Percentiles rank a stretch among this genome's conserved stretches.
phyloP scores from a whole-genome alignment of 1,284 basidiomycete species.

The Trametes versicolor region DNA sequence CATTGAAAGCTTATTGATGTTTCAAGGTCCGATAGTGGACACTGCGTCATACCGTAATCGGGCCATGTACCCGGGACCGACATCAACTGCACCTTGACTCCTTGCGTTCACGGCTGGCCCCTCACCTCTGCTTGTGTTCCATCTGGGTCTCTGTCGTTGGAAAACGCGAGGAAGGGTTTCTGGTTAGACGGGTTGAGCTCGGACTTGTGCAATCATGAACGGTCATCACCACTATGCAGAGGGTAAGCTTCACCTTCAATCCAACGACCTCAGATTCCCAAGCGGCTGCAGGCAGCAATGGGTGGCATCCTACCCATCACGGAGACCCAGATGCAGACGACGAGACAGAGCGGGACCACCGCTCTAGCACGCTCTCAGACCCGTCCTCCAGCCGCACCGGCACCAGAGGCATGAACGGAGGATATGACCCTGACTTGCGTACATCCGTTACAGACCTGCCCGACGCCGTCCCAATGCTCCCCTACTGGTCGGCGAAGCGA shows the following conservation, averaged over 20 bases:
- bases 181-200: slow-evolving; percentile 5
- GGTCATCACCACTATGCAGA: slow-evolving; percentile 32
- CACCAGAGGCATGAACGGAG: slow-evolving; percentile 41
- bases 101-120: slow-evolving; percentile 5
- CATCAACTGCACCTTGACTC: slow-evolving; percentile 17
- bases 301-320: slow-evolving; percentile 25
- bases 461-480: slow-evolving; percentile 69
- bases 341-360: slow-evolving; percentile 56
- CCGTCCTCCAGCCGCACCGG: slow-evolving; percentile 51
- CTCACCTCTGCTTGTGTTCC: not conserved
- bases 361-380: slow-evolving; percentile 53
- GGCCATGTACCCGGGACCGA: slow-evolving; percentile 18
- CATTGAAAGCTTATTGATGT: not conserved
- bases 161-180: slow-evolving; percentile 9
- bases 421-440: slow-evolving; percentile 46
- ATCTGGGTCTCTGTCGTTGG: not conserved
- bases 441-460: slow-evolving; percentile 53
- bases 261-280: slow-evolving; percentile 5
- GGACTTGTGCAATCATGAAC: slow-evolving; percentile 27
- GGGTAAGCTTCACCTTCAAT: slow-evolving; percentile 25
- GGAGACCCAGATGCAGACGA: slow-evolving; percentile 52
- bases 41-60: slow-evolving; percentile 11
- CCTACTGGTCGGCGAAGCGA: slow-evolving; percentile 86
- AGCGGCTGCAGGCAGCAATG: slow-evolving; percentile 29
- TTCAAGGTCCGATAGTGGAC: slow-evolving; percentile 28